Evolutionary conservation across 768 basidiomycete species (phyloP), one percentile per base, ranked within the genome.

Genomic region (Podaxis pistillaris): DNA sequence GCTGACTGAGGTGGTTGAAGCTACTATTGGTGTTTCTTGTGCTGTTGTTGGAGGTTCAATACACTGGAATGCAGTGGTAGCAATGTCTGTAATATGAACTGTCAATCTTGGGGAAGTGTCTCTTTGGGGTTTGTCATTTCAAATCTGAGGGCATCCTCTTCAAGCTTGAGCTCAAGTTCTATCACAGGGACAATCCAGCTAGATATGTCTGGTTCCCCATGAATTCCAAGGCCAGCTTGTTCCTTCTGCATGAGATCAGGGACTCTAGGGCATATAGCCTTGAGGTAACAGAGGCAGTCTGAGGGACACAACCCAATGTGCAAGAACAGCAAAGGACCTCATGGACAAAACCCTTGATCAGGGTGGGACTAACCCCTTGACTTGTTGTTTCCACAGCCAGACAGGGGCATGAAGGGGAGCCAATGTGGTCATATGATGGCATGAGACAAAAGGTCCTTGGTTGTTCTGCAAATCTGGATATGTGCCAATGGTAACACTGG

Each of bases 291-390:
- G 19, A 19, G 19, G 94, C 94, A 0, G 93, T 91, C 71, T 95
- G 93, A 8, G 96, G 81, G 3, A 94, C 91, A 49, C 83, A 85
- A 46, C 19, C 88, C 90, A 4, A 90, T 0, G 93, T 95, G 51
- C 91, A 84, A 11, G 92, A 94, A 40, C 94, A 88, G 56, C 91
- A 84, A 17, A 96, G 81, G 8, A 95, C 90, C 74, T 96, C 93
- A 70, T 93, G 90, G 30, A 96, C 91, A 68, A 96, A 96, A 3
- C 82, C 79, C 66, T 84, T 87, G 65, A 93, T 82, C 6, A 90
- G 87, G 8, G 85, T 76, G 17, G 85, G 70, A 52, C 79, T 78
- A 64, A 70, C 19, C 66, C 56, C 74, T 76, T 22, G 73, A 70
- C 19, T 19, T 19, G 40, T 69, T 68, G 44, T 65, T 37, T 61